Evolutionary conservation across 805 yeast species (phyloP).

Genomic region (Saccharomycopsis malanga): DNA sequence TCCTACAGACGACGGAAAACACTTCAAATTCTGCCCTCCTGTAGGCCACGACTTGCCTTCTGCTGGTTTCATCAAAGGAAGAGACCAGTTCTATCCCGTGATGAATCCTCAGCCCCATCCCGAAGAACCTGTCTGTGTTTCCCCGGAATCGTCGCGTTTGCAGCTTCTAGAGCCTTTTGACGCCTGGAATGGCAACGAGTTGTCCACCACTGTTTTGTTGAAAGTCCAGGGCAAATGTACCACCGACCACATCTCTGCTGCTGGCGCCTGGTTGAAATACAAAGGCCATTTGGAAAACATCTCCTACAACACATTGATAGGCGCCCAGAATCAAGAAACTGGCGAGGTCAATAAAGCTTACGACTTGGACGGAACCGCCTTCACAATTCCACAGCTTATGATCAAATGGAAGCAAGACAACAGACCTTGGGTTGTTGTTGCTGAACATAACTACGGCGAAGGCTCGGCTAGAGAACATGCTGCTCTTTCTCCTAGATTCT

Average conservation of each 20-base stretch:
- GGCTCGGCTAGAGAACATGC: slow-evolving; percentile 99
- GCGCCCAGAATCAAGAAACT: slow-evolving; percentile 95
- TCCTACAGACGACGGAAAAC: slow-evolving; percentile 57
- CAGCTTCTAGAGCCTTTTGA: slow-evolving; percentile 85
- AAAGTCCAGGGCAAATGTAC: slow-evolving; percentile 98
- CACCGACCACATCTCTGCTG: slow-evolving; percentile 97
- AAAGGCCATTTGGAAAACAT: slow-evolving; percentile 97
- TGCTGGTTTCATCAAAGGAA: slow-evolving; percentile 69
- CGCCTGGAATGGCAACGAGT: slow-evolving; percentile 82
- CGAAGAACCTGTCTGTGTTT: slow-evolving; percentile 55
- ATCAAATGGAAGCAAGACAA: slow-evolving; percentile 83
- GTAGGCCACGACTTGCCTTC: slow-evolving; percentile 79
- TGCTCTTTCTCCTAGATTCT: slow-evolving; percentile 88
- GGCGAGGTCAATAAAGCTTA: slow-evolving; percentile 88
- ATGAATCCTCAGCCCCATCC: slow-evolving; percentile 59
- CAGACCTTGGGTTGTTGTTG: slow-evolving; percentile 90
- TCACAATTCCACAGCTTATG: slow-evolving; percentile 93
- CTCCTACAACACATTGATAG: slow-evolving; percentile 89
- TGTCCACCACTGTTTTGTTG: slow-evolving; percentile 65
- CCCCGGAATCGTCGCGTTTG: slow-evolving; percentile 85
- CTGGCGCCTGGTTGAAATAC: slow-evolving; percentile 97
- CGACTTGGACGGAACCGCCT: slow-evolving; percentile 89
- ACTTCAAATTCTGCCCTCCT: slow-evolving; percentile 75
- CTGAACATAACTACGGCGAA: slow-evolving; percentile 98
- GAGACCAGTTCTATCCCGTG: slow-evolving; percentile 68